Conservation (phyloP, 345 rosid species). For the Sisymbrium irio region DNA sequence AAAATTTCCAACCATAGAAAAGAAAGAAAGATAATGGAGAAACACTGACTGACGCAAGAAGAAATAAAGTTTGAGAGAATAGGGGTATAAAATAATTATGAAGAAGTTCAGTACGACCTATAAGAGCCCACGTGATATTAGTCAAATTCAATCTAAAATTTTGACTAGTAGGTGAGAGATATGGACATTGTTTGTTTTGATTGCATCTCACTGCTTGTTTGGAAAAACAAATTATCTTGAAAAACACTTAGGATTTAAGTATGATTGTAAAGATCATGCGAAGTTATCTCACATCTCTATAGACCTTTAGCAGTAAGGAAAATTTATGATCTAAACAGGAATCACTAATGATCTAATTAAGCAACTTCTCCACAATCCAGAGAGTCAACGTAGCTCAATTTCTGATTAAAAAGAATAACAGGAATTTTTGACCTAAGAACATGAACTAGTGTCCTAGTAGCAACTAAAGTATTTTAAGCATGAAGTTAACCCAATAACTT, state of each 20-base stretch:
- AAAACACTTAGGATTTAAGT: neutral
- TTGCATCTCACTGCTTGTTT: neutral
- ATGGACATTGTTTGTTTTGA: neutral
- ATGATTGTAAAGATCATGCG: neutral
- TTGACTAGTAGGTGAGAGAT: neutral
- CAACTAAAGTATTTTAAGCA: neutral
- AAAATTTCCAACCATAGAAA: constrained; percentile 10
- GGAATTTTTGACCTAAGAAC: neutral
- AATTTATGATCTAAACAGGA: neutral
- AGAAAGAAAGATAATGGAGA: neutral
- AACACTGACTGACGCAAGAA: constrained; percentile 16
- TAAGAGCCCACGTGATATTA: constrained; percentile 25
- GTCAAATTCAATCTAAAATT: constrained; percentile 9
- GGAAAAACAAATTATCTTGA: neutral
- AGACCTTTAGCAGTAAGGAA: neutral
- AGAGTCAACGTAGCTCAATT: neutral
- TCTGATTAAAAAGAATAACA: neutral
- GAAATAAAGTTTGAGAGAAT: constrained; percentile 1
- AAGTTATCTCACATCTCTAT: neutral
- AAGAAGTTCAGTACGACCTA: constrained; percentile 2
- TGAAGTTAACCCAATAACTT: neutral
- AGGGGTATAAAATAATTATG: constrained; percentile 10
- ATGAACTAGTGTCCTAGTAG: neutral
- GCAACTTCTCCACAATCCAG: neutral
- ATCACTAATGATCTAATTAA: neutral